phyloP scores from a whole-genome alignment of 305 asterid genomes.

The Euphrasia arctica region DNA sequence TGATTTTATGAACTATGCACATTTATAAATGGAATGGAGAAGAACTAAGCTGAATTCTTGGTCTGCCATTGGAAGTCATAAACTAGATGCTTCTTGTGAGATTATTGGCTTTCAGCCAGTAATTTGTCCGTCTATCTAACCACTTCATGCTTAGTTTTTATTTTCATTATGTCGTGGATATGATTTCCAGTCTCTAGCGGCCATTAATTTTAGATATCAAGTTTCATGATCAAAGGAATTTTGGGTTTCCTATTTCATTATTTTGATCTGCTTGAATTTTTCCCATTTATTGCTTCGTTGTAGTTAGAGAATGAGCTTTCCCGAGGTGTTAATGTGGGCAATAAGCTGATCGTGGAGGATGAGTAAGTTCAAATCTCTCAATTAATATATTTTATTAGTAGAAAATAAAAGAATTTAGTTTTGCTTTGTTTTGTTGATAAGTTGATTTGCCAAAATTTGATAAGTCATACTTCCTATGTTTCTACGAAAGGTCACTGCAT shows the following conservation, averaged over 20 bases:
- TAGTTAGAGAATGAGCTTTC: conserved; percentile 75
- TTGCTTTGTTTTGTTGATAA: conserved; percentile 16
- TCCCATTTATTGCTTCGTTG: conserved; percentile 28
- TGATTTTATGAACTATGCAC: conserved; percentile 9
- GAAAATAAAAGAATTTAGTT: conserved; percentile 14
- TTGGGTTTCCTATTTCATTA: conserved; percentile 1
- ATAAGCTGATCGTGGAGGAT: conserved; percentile 63
- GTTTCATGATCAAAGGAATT: conserved; percentile 14
- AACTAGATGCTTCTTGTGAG: too few species aligned
- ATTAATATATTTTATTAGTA: conserved; percentile 13
- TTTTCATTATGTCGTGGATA: conserved; percentile 6
- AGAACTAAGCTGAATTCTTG: neutral
- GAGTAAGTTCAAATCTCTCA: conserved; percentile 60
- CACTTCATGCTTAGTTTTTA: conserved; percentile 18
- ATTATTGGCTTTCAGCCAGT: conserved; percentile 22
- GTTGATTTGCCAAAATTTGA: conserved; percentile 10
- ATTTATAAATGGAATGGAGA: neutral
- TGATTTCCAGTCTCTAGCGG: conserved; percentile 8
- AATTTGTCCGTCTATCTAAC: conserved; percentile 11
- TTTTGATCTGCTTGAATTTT: conserved; percentile 25
- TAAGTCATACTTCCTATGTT: neutral
- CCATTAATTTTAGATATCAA: conserved; percentile 10
- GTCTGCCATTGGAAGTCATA: neutral
- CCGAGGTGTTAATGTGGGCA: conserved; percentile 58
- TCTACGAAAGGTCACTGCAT: conserved; percentile 14